Percentiles rank a stretch among this genome's conserved stretches.
Conservation (phyloP, 2,329 filamentous ascomycete species). For the Venturiaceae sp. region DNA sequence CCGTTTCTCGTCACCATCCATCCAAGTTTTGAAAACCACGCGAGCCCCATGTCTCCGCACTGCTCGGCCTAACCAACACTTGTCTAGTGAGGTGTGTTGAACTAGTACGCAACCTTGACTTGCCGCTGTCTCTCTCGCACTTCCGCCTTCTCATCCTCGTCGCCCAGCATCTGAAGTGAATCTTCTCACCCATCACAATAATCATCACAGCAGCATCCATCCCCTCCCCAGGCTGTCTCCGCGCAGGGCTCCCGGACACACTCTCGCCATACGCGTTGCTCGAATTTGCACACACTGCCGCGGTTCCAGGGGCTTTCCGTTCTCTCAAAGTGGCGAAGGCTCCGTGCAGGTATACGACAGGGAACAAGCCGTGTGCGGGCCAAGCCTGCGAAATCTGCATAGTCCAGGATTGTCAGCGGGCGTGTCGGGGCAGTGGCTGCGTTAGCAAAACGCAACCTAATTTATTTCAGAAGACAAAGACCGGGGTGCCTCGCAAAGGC, state of each 20-base stretch:
- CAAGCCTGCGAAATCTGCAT: background rate
- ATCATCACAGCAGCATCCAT: too few species aligned
- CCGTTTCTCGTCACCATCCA: background rate
- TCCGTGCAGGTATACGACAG: background rate
- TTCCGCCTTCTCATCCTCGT: background rate
- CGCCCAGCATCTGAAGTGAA: background rate
- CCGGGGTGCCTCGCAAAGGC: slow-evolving; percentile 4
- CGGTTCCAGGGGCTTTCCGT: background rate
- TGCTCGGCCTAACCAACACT: background rate
- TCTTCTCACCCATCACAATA: too few species aligned
- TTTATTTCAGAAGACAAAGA: slow-evolving; percentile 7
- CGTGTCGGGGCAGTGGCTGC: slow-evolving; percentile 3
- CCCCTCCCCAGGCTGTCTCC: background rate
- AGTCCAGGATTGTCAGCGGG: background rate
- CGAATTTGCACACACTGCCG: too few species aligned
- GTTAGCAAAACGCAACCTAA: slow-evolving; percentile 8
- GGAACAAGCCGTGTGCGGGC: slow-evolving; percentile 3
- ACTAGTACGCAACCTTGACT: background rate
- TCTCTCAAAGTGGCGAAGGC: slow-evolving; percentile 1
- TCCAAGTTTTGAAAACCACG: background rate
- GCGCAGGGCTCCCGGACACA: background rate
- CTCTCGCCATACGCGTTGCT: background rate
- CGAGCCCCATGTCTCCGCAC: background rate
- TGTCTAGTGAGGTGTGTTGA: too few species aligned
- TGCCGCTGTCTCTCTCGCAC: slow-evolving; percentile 1